Percentiles rank a stretch among this genome's conserved stretches.
Evolutionary conservation across 768 basidiomycete genomes (phyloP).

Genomic region (Omphalotus guepiniiformis): DNA sequence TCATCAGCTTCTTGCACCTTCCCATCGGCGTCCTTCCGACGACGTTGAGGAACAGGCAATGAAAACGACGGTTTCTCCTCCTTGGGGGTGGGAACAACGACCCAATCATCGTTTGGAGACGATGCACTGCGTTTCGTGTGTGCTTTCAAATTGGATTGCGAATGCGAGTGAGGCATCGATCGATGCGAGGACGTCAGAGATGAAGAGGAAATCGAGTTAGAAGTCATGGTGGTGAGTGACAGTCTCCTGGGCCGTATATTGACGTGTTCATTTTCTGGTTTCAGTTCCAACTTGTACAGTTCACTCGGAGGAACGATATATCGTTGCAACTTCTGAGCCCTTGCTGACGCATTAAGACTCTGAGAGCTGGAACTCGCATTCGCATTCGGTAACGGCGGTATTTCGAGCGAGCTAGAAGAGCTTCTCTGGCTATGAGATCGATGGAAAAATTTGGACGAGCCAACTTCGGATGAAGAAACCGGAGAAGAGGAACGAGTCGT

Average conservation of each 20-base stretch:
- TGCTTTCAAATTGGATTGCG: neutral
- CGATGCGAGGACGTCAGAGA: neutral
- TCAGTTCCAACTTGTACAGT: conserved; percentile 36
- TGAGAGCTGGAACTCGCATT: neutral
- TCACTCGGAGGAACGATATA: conserved; percentile 57
- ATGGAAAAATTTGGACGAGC: conserved; percentile 50
- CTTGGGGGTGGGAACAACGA: conserved; percentile 29
- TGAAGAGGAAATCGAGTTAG: neutral
- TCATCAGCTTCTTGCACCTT: conserved; percentile 2
- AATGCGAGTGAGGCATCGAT: neutral
- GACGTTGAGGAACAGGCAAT: conserved; percentile 36
- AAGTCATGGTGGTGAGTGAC: neutral
- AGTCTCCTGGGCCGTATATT: neutral
- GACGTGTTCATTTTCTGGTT: conserved; percentile 12
- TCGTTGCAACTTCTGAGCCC: conserved; percentile 16
- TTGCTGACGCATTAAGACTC: neutral
- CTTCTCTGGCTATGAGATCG: conserved; percentile 40
- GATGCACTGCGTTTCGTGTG: conserved; percentile 3
- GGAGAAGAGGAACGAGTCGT: conserved; percentile 61
- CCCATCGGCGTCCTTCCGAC: conserved; percentile 9
- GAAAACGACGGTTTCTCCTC: conserved; percentile 27
- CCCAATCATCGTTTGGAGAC: conserved; percentile 26
- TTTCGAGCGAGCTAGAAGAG: conserved; percentile 50
- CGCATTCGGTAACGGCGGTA: conserved; percentile 9
- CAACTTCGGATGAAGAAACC: conserved; percentile 53